Percentiles rank a stretch among this genome's conserved stretches.
phyloP scores from a whole-genome alignment of 441 rosid species.

The Croton laevigatus region DNA sequence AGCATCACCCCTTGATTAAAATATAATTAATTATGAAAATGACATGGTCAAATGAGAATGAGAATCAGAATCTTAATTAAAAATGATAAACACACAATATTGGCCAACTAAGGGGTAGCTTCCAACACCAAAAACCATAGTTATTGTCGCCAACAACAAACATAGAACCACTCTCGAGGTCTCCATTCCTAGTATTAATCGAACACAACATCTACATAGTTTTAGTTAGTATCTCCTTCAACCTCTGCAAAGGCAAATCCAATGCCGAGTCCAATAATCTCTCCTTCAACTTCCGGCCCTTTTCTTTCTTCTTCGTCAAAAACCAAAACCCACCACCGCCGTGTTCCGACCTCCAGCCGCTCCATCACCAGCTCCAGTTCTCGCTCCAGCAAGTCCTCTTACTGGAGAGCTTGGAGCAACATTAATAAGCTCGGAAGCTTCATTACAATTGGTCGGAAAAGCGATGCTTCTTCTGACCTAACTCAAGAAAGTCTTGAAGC shows the following conservation, averaged over 20 bases:
- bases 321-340: not conserved
- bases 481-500: constrained; percentile 33
- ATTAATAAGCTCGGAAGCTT: constrained; percentile 25
- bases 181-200: not conserved
- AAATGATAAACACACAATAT: no score
- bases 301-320: constrained; percentile 3
- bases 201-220: not conserved
- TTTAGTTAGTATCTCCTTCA: constrained; percentile 6
- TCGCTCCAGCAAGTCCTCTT: constrained; percentile 25
- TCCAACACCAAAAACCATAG: not conserved
- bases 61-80: no score
- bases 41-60: no score
- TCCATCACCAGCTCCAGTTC: constrained; percentile 9
- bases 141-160: not conserved
- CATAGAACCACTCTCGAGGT: not conserved
- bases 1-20: no score
- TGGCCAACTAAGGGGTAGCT: not conserved
- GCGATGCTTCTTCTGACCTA: constrained; percentile 25
- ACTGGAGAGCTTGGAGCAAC: constrained; percentile 38
- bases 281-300: constrained; percentile 24
- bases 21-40: no score
- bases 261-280: constrained; percentile 25
- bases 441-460: constrained; percentile 10
- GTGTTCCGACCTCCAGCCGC: constrained; percentile 12
- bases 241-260: constrained; percentile 20